Conservation (phyloP, 352 stramenopile genomes). For the Phytophthora melonis region DNA sequence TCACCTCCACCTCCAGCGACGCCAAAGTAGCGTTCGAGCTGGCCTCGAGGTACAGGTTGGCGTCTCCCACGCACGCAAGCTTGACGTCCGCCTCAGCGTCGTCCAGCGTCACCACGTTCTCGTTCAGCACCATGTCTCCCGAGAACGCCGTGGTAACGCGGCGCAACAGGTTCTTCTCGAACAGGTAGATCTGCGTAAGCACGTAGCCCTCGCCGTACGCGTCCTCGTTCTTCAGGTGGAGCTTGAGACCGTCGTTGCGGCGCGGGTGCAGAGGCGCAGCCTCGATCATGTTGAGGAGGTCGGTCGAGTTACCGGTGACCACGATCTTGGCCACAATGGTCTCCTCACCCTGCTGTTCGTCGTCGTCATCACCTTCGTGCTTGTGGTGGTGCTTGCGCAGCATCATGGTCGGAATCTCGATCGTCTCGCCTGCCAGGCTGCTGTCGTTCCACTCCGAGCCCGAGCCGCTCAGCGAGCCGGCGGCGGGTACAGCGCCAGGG, state of each 20-base stretch:
- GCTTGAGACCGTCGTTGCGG: slow-evolving; percentile 53
- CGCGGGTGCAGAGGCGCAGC: slow-evolving; percentile 47
- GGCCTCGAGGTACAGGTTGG: slow-evolving; percentile 54
- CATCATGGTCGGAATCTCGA: slow-evolving; percentile 47
- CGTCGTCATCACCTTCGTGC: slow-evolving; percentile 21
- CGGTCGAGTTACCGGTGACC: slow-evolving; percentile 64
- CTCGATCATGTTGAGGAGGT: slow-evolving; percentile 61
- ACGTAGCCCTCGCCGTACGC: slow-evolving; percentile 56
- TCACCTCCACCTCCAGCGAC: slow-evolving; percentile 49
- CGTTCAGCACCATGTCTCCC: slow-evolving; percentile 52
- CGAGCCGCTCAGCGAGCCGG: slow-evolving; percentile 11
- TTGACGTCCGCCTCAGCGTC: slow-evolving; percentile 51
- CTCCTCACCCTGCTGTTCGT: slow-evolving; percentile 25
- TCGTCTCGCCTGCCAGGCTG: slow-evolving; percentile 27
- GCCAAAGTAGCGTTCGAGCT: slow-evolving; percentile 34
- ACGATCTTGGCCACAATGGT: slow-evolving; percentile 59
- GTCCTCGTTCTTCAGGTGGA: slow-evolving; percentile 67
- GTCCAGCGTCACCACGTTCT: slow-evolving; percentile 52
- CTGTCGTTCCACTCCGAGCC: slow-evolving; percentile 22
- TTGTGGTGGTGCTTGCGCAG: slow-evolving; percentile 44
- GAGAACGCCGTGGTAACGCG: slow-evolving; percentile 49
- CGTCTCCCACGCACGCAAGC: slow-evolving; percentile 47
- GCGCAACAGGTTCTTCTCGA: slow-evolving; percentile 54
- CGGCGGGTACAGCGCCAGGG: slow-evolving; percentile 5
- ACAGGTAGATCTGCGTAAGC: slow-evolving; percentile 64